These are phyloP conservation scores for Lactarius sp. DNA, from an alignment of 768 basidiomycete genomes.

Conservation along the genomic window DNA sequence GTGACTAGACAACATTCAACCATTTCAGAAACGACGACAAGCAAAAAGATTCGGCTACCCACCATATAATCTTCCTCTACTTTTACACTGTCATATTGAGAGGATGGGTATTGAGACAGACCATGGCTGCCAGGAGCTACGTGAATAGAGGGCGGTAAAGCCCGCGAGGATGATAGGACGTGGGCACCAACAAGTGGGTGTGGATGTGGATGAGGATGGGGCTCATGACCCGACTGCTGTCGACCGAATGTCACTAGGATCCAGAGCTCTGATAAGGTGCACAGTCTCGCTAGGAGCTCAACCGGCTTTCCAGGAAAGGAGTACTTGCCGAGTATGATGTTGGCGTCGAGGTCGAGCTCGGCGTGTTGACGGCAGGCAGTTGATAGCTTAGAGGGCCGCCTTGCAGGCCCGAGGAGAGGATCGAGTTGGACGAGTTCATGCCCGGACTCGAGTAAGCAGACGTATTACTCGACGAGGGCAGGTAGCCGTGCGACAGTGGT, in stretches of 20 bases:
- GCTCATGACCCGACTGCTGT: conserved; percentile 68
- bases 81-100: conserved; percentile 26
- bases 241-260: conserved; percentile 57
- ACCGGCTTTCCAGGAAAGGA: conserved; percentile 38
- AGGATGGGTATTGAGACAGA: conserved; percentile 30
- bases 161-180: conserved; percentile 15
- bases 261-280: conserved; percentile 39
- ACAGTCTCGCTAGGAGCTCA: conserved; percentile 30
- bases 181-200: conserved; percentile 29
- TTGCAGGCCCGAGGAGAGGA: conserved; percentile 21
- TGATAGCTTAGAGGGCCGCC: conserved; percentile 21
- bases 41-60: not conserved
- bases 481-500: conserved; percentile 22
- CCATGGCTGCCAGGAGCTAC: conserved; percentile 44
- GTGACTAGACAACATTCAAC: conserved; percentile 11
- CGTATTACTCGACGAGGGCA: conserved; percentile 22
- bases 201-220: conserved; percentile 42
- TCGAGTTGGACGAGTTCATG: conserved; percentile 17
- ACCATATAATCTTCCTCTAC: conserved; percentile 28
- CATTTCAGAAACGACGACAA: not conserved
- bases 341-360: conserved; percentile 25
- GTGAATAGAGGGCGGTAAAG: conserved; percentile 8
- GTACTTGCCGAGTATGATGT: conserved; percentile 81
- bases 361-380: conserved; percentile 14
- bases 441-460: conserved; percentile 24